These are phyloP conservation scores for Candida ficus DNA, from an alignment of 805 yeast genomes.

Conservation along the genomic window DNA sequence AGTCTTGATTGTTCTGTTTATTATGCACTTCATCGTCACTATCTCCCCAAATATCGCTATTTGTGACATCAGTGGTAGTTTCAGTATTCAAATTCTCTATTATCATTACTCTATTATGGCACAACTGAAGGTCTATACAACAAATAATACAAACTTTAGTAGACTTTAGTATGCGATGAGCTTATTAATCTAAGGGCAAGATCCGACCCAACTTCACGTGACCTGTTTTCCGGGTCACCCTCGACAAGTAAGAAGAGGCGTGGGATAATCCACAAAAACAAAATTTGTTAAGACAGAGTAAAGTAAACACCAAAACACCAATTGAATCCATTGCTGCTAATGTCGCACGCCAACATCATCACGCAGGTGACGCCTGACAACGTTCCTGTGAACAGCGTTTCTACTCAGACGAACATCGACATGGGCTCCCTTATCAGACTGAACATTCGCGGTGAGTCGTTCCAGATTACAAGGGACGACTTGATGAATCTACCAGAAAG, in stretches of 20 bases:
- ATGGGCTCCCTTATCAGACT: constrained; percentile 66
- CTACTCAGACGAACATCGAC: constrained; percentile 26
- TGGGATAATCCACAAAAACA: neutral
- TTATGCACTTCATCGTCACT: constrained; percentile 26
- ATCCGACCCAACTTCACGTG: too few relatives aligned
- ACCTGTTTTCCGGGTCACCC: too few relatives aligned
- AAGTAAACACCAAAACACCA: neutral
- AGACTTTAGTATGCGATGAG: too few relatives aligned
- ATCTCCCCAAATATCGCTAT: constrained; percentile 30
- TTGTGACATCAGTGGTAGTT: constrained; percentile 3
- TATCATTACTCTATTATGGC: too few relatives aligned
- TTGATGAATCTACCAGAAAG: constrained; percentile 90
- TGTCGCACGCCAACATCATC: constrained; percentile 39
- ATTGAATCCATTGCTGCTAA: too few relatives aligned
- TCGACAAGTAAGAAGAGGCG: too few relatives aligned
- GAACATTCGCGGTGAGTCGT: constrained; percentile 68
- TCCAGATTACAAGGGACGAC: constrained; percentile 81
- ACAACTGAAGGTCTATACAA: too few relatives aligned
- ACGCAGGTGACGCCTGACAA: constrained; percentile 62
- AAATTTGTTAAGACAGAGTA: too few relatives aligned
- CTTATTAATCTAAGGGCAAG: too few relatives aligned
- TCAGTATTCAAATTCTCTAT: too few relatives aligned
- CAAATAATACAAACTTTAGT: too few relatives aligned
- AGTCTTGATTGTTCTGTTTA: too few relatives aligned
- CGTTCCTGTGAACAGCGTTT: constrained; percentile 8